Base-by-base conservation (phyloP, 208 protist species). In the Acanthamoeba lenticulata region DNA sequence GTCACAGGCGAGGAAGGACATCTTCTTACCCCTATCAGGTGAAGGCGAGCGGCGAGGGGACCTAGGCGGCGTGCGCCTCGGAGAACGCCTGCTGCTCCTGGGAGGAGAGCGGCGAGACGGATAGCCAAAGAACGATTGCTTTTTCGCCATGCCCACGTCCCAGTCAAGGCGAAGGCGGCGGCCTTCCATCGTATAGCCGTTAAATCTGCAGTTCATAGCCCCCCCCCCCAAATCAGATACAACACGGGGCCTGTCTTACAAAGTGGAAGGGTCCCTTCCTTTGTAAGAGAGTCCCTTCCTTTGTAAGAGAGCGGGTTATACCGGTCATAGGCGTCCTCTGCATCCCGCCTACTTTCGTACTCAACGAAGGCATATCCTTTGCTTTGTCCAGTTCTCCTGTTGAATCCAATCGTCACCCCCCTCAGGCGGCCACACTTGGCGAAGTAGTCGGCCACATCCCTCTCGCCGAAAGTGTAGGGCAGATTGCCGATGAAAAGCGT, bases 401-500 rank as follows among this genome's bases (percentile, higher is more conserved):
- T 95, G 15, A 96, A 72, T 38, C 96, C 96, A 36, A 97, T 69
- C 42, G 95, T 97, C 4, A 96, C 81, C 52, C 77, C 90, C 45
- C 55, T 77, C 29, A 97, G 15, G 17, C 52, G 32, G 45, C 96
- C 96, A 94, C 92, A 96, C 34, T 91, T 94, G 52, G 47, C 90
- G 49, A 96, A 96, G 52, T 95, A 57, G 11, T 95, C 81, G 4
- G 77, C 60, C 27, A 95, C 34, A 60, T 96, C 86, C 44, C 47
- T 86, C 77, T 96, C 95, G 44, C 77, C 62, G 19, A 96, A 94
- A 32, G 94, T 42, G 69, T 96, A 96, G 38, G 95, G 95, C 0
- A 96, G 60, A 52, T 96, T 96, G 15, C 95, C 95, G 52, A 96
- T 94, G 94, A 96, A 96, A 2, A 96, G 91, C n/a, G 79, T 92